phyloP scores from a whole-genome alignment of 2,329 filamentous ascomycete genomes.

The Fusarium sp. region DNA sequence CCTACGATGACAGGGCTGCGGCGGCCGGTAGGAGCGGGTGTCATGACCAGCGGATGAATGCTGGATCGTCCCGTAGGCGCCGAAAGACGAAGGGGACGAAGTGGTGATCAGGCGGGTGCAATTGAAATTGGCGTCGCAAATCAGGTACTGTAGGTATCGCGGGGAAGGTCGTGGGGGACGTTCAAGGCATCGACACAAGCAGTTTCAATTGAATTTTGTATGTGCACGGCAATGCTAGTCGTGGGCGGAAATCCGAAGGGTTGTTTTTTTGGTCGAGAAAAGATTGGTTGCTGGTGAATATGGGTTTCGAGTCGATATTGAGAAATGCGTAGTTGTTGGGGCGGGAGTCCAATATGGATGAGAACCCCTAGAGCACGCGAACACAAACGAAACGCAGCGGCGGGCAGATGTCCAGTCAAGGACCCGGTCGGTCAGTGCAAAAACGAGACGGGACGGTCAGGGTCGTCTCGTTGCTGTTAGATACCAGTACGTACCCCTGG shows the following conservation, averaged over 20 bases:
- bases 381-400: conserved; percentile 28
- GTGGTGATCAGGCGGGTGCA: conserved; percentile 23
- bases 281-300: conserved; percentile 25
- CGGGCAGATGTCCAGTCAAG: conserved; percentile 37
- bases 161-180: conserved; percentile 30
- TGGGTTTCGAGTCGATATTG: conserved; percentile 34
- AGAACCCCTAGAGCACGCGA: conserved; percentile 43
- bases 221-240: background rate
- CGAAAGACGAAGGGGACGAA: conserved; percentile 5
- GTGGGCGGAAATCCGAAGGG: background rate
- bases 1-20: conserved; percentile 55
- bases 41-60: conserved; percentile 50
- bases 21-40: conserved; percentile 48
- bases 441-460: conserved; percentile 42
- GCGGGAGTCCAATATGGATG: conserved; percentile 41
- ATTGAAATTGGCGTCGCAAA: conserved; percentile 43
- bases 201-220: conserved; percentile 11
- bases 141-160: conserved; percentile 37
- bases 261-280: conserved; percentile 16
- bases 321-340: conserved; percentile 41
- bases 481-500: conserved; percentile 25
- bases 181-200: conserved; percentile 35
- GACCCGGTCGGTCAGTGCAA: conserved; percentile 43
- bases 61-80: conserved; percentile 36
- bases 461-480: conserved; percentile 34